phyloP scores from a whole-genome alignment of 306 rosid genomes.

The Citrullus mucosospermus region DNA sequence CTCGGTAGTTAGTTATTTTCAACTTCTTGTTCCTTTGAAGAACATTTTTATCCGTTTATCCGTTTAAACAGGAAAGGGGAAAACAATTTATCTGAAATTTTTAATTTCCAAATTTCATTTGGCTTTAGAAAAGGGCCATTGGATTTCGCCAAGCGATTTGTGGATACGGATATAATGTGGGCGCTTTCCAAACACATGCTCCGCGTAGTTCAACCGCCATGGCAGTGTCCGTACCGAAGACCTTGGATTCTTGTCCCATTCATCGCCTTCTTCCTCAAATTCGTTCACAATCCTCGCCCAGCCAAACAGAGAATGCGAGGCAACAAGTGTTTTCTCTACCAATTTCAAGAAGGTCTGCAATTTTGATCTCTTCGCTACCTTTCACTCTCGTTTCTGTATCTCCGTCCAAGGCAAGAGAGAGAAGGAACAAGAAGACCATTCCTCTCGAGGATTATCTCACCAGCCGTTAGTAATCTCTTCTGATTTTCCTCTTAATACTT shows the following conservation, averaged over 20 bases:
- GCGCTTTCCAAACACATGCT: neutral
- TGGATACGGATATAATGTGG: constrained; percentile 4
- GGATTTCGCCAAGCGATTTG: neutral
- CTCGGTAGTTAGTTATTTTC: no score
- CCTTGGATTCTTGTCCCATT: constrained; percentile 1
- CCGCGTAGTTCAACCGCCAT: constrained; percentile 1
- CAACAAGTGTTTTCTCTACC: constrained; percentile 6
- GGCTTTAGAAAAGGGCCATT: neutral
- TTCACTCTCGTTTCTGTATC: constrained; percentile 22
- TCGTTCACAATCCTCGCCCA: neutral
- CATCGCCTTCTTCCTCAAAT: constrained; percentile 5
- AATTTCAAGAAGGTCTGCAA: constrained; percentile 55
- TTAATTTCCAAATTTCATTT: neutral
- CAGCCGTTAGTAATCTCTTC: constrained; percentile 24
- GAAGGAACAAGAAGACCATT: constrained; percentile 56
- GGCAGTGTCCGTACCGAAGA: constrained; percentile 1
- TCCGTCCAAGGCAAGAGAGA: constrained; percentile 44
- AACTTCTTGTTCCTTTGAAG: no score
- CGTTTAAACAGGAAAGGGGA: no score
- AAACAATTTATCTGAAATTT: neutral
- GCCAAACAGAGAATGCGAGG: neutral
- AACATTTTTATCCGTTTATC: no score
- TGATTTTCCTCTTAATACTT: neutral
- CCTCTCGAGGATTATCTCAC: constrained; percentile 62
- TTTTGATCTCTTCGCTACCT: constrained; percentile 49